phyloP scores from a whole-genome alignment of 331 rosid species.

The Stylosanthes scabra region DNA sequence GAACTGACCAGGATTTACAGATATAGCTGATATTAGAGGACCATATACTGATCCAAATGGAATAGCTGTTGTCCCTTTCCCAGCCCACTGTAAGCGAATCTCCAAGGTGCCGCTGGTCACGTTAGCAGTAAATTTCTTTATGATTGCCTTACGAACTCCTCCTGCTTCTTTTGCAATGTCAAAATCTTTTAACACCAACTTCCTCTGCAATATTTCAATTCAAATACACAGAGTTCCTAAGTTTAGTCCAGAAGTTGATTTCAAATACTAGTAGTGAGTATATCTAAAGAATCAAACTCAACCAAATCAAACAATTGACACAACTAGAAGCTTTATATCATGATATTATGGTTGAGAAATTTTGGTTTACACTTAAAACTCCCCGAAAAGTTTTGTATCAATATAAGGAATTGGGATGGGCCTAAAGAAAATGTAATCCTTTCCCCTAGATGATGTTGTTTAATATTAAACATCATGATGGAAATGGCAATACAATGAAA shows the following conservation, averaged over 20 bases:
- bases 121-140: conserved; percentile 31
- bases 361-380: neutral
- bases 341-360: neutral
- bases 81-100: conserved; percentile 84
- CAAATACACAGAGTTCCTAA: conserved; percentile 23
- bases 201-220: conserved; percentile 53
- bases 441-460: neutral
- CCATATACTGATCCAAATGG: conserved; percentile 72
- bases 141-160: conserved; percentile 52
- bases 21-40: conserved; percentile 87
- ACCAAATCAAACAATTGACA: neutral
- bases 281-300: neutral
- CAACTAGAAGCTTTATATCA: neutral
- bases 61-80: conserved; percentile 69
- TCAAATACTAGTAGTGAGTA: neutral
- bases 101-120: conserved; percentile 56
- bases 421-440: neutral
- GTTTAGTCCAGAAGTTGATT: neutral
- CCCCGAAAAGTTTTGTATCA: neutral
- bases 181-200: conserved; percentile 61
- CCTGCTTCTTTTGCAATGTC: conserved; percentile 66
- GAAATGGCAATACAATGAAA: conserved; percentile 9
- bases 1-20: conserved; percentile 57
- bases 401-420: no score
- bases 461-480: neutral